These are phyloP conservation scores for Aspergillus chevalieri DNA, from an alignment of 2,329 filamentous ascomycete genomes.

Conservation along the genomic window DNA sequence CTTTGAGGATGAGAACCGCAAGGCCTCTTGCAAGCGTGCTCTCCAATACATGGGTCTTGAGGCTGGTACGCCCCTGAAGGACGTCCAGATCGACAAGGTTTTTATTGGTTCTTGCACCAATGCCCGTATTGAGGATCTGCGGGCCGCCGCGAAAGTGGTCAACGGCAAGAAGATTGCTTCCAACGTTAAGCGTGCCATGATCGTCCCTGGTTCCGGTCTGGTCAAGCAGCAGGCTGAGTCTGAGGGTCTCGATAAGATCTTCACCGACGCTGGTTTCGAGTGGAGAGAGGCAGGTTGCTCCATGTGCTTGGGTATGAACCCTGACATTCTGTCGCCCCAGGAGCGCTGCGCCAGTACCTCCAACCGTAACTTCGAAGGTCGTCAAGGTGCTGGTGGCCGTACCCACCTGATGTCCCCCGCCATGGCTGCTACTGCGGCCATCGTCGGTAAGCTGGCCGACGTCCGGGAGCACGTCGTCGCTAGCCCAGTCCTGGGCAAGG, in stretches of 20 bases:
- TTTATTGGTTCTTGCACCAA: slow-evolving; percentile 99
- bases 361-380: slow-evolving; percentile 95
- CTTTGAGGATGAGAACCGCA: slow-evolving; percentile 73
- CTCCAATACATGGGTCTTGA: slow-evolving; percentile 95
- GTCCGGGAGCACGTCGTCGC: slow-evolving; percentile 67
- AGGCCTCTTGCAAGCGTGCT: slow-evolving; percentile 70
- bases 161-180: slow-evolving; percentile 78
- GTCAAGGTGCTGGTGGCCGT: slow-evolving; percentile 83
- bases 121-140: slow-evolving; percentile 89
- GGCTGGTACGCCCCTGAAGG: slow-evolving; percentile 80
- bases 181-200: slow-evolving; percentile 91
- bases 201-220: slow-evolving; percentile 90
- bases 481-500: slow-evolving; percentile 41
- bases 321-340: slow-evolving; percentile 84
- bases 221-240: slow-evolving; percentile 87
- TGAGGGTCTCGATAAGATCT: slow-evolving; percentile 90
- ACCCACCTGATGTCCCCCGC: slow-evolving; percentile 96
- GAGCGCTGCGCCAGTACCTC: slow-evolving; percentile 94
- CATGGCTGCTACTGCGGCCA: slow-evolving; percentile 87
- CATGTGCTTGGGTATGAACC: slow-evolving; percentile 99
- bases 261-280: slow-evolving; percentile 86
- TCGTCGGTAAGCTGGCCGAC: slow-evolving; percentile 86
- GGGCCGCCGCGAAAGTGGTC: slow-evolving; percentile 78
- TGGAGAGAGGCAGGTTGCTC: slow-evolving; percentile 98
- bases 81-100: slow-evolving; percentile 89